phyloP scores from a whole-genome alignment of 139 green algal genomes.

The Chlamydomonas incerta region DNA sequence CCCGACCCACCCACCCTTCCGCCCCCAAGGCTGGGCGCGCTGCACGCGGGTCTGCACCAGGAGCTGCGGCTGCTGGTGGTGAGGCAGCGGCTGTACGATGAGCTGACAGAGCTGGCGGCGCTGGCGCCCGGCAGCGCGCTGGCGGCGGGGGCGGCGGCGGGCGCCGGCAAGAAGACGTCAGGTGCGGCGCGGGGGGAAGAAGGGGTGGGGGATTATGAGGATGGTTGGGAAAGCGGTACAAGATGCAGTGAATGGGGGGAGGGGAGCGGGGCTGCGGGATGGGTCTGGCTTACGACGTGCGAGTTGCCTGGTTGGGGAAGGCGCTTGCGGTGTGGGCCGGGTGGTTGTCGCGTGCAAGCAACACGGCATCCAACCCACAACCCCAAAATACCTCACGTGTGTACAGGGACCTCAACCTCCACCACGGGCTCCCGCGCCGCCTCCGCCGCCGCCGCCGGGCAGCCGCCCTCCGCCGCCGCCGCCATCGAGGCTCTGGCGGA shows the following conservation, averaged over 20 bases:
- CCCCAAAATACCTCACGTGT: too few relatives aligned
- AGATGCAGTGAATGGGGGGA: too few relatives aligned
- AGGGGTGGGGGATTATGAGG: too few relatives aligned
- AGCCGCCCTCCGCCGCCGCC: neutral
- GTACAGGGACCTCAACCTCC: neutral
- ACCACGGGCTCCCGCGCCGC: neutral
- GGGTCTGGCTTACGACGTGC: too few relatives aligned
- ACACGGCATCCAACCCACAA: too few relatives aligned
- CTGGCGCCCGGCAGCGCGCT: conserved; percentile 35
- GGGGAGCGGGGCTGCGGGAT: too few relatives aligned
- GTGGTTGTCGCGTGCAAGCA: too few relatives aligned
- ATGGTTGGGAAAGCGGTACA: too few relatives aligned
- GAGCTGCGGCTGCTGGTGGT: conserved; percentile 70
- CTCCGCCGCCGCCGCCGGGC: neutral
- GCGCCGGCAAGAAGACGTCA: neutral
- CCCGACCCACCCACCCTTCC: too few relatives aligned
- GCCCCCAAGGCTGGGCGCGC: conserved; percentile 20
- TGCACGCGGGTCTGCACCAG: conserved; percentile 45
- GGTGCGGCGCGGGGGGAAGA: too few relatives aligned
- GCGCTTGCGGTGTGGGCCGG: too few relatives aligned
- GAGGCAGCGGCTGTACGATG: conserved; percentile 51
- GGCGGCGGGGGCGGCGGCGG: conserved; percentile 11
- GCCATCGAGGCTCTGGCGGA: conserved; percentile 12
- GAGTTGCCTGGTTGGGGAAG: too few relatives aligned
- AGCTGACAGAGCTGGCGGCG: conserved; percentile 36